Evolutionary conservation across 148 eudicot genomes (phyloP).

Genomic region (Camellia japonica): DNA sequence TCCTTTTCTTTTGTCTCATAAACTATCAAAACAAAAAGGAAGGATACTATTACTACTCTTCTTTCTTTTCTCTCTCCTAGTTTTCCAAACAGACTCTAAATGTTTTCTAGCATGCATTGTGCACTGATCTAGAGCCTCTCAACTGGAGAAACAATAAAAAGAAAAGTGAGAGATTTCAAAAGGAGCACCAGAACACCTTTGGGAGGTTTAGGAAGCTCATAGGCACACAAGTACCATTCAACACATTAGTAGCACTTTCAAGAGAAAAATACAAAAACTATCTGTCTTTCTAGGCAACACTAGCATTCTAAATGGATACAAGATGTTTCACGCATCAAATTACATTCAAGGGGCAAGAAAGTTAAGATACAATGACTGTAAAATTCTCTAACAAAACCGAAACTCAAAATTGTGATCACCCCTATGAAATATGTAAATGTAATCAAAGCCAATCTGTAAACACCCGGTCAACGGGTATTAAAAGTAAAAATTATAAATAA

Average conservation of each 20-base stretch:
- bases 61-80: no score
- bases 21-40: no score
- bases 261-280: neutral
- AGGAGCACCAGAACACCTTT: neutral
- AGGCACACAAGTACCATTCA: neutral
- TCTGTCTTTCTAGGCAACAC: neutral
- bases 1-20: no score
- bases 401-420: neutral
- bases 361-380: neutral
- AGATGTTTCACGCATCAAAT: neutral
- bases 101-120: neutral
- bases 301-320: neutral
- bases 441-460: no score
- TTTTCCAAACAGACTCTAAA: neutral
- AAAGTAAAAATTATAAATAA: neutral
- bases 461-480: no score
- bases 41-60: no score
- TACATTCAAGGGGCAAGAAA: neutral
- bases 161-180: neutral
- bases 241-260: neutral
- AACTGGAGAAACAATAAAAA: neutral
- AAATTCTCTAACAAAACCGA: neutral
- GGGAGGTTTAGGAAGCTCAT: neutral
- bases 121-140: neutral
- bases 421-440: neutral